These are phyloP conservation scores for Xylaria acuta DNA, from an alignment of 495 filamentous ascomycete species.

Conservation along the genomic window DNA sequence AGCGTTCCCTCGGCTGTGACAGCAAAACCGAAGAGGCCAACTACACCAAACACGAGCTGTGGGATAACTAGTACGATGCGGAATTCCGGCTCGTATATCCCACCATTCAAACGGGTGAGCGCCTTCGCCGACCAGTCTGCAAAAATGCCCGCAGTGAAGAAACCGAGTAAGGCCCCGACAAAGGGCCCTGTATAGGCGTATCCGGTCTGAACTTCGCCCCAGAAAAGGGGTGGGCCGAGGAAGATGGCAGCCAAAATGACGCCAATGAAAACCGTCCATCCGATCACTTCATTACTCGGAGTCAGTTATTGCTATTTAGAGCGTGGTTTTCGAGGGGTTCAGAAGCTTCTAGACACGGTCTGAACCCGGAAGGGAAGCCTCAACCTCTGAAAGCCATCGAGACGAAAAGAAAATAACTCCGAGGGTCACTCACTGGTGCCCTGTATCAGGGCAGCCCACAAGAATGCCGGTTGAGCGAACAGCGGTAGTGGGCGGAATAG, in stretches of 20 bases:
- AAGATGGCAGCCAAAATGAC: slow-evolving; percentile 86
- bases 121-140: slow-evolving; percentile 73
- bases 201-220: slow-evolving; percentile 79
- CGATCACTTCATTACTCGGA: slow-evolving; percentile 64
- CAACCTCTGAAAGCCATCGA: background rate
- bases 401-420: background rate
- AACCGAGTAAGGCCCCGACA: slow-evolving; percentile 79
- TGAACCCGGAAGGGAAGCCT: background rate
- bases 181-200: slow-evolving; percentile 92
- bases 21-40: slow-evolving; percentile 86
- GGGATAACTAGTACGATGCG: slow-evolving; percentile 80
- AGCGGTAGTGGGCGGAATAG: slow-evolving; percentile 68
- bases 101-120: slow-evolving; percentile 76
- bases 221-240: slow-evolving; percentile 78
- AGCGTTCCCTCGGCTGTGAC: slow-evolving; percentile 65
- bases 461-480: slow-evolving; percentile 79
- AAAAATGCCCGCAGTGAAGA: slow-evolving; percentile 73
- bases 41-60: slow-evolving; percentile 76
- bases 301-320: background rate
- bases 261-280: slow-evolving; percentile 94
- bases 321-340: background rate
- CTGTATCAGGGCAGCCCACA: slow-evolving; percentile 92
- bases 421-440: slow-evolving; percentile 56
- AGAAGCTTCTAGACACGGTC: background rate
- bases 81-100: slow-evolving; percentile 92